Base-by-base conservation (phyloP, 345 rosid genomes). In the Rhodamnia argentea region DNA sequence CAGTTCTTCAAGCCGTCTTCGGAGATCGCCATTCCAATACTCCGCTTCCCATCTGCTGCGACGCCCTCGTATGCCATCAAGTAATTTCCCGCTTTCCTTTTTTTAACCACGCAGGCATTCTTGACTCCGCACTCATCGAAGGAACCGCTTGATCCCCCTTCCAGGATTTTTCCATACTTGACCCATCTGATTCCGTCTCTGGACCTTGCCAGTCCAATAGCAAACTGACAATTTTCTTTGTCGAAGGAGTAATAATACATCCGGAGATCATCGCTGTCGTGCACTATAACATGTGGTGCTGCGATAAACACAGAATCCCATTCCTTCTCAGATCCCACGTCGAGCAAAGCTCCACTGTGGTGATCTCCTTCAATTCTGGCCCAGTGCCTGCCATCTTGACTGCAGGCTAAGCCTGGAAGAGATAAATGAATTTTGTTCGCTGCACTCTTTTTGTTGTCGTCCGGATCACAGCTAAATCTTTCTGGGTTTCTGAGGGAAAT, bases 211-310 rank as follows among this genome's bases (percentile, higher is more conserved):
- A 95, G 88, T 53, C 97, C 97, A 40, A 94, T 91, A 5, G 92
- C 87, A 81, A 92, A 95, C 9, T 88, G 84, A 4, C 93, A 86
- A 6, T 87, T 92, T 82, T 87, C 86, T 23, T 58, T 87, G 78
- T 94, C 96, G n/a, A 94, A 95, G 2, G 99, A 96, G 84, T 94
- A 94, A 64, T 96, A 96, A 85, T 95, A 95, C 99, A 95, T 96
- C 85, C 98, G 87, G 2, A 94, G 87, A 89, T 96, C 99, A 22
- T 92, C 92, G 78, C 87, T 88, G 29, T 90, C 92, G 84, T 96
- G 98, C 86, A 92, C 91, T 56, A 95, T 92, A 50, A 94, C 98
- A 51, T 93, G 94, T 26, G 98, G 96, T 1, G 92, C 88, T n/a
- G 98, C 92, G 57, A 95, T 90, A 76, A 91, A 95, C 70, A 90